Conservation (phyloP, 352 stramenopile genomes). For the Phytophthora parvispora region DNA sequence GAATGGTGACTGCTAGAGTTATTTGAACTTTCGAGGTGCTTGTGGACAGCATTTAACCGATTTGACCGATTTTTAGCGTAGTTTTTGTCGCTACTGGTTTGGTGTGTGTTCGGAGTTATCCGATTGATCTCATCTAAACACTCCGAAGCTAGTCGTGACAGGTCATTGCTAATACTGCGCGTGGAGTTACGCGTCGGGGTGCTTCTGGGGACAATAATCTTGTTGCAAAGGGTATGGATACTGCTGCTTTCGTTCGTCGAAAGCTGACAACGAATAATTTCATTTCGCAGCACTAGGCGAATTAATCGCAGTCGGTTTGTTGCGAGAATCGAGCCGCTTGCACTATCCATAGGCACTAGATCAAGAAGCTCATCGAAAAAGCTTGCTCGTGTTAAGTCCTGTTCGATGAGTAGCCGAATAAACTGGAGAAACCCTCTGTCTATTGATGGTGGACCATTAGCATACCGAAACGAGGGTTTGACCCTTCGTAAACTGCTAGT, state of each 20-base stretch:
- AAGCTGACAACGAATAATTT: constrained; percentile 12
- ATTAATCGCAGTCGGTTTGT: constrained; percentile 32
- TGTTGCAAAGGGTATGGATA: constrained; percentile 25
- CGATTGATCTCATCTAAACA: constrained; percentile 25
- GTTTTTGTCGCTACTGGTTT: neutral
- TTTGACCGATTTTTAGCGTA: too few relatives aligned
- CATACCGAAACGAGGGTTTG: neutral
- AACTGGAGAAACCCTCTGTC: constrained; percentile 48
- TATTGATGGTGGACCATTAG: constrained; percentile 22
- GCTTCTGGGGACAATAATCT: neutral
- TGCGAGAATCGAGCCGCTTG: neutral
- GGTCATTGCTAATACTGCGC: neutral
- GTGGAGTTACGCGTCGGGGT: neutral
- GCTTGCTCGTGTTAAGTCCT: constrained; percentile 33
- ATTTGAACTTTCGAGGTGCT: constrained; percentile 8
- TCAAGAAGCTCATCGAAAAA: constrained; percentile 42
- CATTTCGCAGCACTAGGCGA: constrained; percentile 21
- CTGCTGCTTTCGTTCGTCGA: constrained; percentile 4
- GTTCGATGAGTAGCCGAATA: constrained; percentile 47
- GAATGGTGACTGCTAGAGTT: constrained; percentile 10
- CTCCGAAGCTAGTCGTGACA: constrained; percentile 22
- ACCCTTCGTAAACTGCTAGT: neutral
- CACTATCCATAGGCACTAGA: constrained; percentile 3
- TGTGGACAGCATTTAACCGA: constrained; percentile 12
- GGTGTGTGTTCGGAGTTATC: neutral